A percentile compares a stretch with the other conserved stretches of the same genome.
Conservation (phyloP, 106 monocot species). For the Dioscorea dumetorum region DNA sequence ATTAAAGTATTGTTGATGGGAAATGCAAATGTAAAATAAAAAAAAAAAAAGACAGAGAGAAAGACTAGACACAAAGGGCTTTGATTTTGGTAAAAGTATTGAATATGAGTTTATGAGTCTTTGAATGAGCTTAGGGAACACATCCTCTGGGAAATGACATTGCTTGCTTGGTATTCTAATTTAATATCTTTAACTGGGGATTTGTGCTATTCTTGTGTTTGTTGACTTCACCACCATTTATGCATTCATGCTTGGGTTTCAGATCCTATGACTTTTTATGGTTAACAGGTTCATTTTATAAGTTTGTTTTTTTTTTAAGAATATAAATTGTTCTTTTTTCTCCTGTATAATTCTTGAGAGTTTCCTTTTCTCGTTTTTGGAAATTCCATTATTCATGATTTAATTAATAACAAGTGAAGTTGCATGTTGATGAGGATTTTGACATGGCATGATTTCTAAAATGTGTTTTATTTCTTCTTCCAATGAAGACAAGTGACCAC, state of each 20-base stretch:
- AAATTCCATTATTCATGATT: too few relatives aligned
- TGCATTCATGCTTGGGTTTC: not conserved
- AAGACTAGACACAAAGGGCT: not conserved
- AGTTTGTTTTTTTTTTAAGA: too few relatives aligned
- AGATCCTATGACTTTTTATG: not conserved
- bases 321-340: too few relatives aligned
- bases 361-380: too few relatives aligned
- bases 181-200: not conserved
- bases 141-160: not conserved
- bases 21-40: not conserved
- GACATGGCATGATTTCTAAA: too few relatives aligned
- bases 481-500: too few relatives aligned
- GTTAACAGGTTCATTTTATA: too few relatives aligned
- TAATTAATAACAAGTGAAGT: too few relatives aligned
- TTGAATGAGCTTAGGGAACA: slow-evolving; percentile 5
- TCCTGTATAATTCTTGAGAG: too few relatives aligned
- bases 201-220: not conserved
- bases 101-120: not conserved
- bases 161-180: not conserved
- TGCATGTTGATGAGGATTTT: too few relatives aligned
- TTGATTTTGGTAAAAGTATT: slow-evolving; percentile 2
- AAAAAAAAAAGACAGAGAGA: not conserved
- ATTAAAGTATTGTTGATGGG: not conserved
- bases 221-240: not conserved
- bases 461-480: too few relatives aligned